Conservation (phyloP, 2,329 filamentous ascomycete species). For the Fusarium sp. region DNA sequence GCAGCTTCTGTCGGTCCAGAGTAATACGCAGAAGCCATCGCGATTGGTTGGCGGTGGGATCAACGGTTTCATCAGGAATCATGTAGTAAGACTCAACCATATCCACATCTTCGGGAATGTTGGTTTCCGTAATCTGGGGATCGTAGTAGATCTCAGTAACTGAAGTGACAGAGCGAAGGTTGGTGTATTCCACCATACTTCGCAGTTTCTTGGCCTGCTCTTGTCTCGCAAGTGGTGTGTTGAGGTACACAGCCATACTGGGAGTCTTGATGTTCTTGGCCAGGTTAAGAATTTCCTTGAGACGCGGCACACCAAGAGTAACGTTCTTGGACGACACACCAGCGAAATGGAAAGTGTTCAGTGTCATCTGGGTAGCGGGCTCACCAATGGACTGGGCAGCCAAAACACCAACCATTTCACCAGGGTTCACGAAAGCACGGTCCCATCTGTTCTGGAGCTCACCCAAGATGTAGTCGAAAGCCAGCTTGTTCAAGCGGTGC, state of each 20-base stretch:
- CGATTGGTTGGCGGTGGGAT: constrained; percentile 79
- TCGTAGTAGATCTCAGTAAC: constrained; percentile 98
- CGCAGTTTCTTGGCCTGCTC: constrained; percentile 87
- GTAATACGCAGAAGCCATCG: constrained; percentile 96
- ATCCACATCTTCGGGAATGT: constrained; percentile 87
- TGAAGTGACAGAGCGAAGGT: constrained; percentile 88
- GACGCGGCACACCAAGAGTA: constrained; percentile 96
- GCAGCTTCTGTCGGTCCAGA: constrained; percentile 91
- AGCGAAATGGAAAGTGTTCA: constrained; percentile 99
- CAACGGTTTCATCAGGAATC: constrained; percentile 81
- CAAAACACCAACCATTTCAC: constrained; percentile 98
- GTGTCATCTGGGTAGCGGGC: constrained; percentile 98
- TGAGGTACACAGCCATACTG: constrained; percentile 92
- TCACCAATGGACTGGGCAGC: constrained; percentile 99
- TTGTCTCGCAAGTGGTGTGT: constrained; percentile 74
- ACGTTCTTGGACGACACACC: constrained; percentile 99
- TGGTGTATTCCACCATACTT: constrained; percentile 94
- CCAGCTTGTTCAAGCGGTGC: constrained; percentile 88
- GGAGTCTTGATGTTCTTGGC: constrained; percentile 99
- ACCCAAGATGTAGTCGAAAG: constrained; percentile 91
- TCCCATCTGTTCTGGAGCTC: constrained; percentile 92
- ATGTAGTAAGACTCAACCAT: constrained; percentile 98
- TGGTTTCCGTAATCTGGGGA: constrained; percentile 86
- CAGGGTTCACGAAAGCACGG: constrained; percentile 86
- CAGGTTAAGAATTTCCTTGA: constrained; percentile 99